These are phyloP conservation scores for Suillus cothurnatus DNA, from an alignment of 768 basidiomycete genomes.

Conservation along the genomic window DNA sequence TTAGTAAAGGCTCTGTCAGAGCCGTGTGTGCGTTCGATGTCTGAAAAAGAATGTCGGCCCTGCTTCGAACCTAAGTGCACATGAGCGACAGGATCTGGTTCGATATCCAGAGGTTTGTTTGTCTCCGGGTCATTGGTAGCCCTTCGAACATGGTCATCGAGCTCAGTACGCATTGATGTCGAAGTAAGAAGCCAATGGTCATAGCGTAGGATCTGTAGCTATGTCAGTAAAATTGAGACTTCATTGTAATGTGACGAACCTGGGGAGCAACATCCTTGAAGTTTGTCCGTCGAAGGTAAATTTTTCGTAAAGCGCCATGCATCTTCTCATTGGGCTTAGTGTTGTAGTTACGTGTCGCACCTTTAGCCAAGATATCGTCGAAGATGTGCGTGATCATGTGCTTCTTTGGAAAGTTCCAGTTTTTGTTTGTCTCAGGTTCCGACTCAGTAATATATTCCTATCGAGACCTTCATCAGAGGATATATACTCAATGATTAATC, in stretches of 20 bases:
- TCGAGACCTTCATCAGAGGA: too few relatives aligned
- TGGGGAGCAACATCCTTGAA: constrained; percentile 36
- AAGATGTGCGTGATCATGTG: constrained; percentile 36
- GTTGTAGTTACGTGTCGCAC: constrained; percentile 32
- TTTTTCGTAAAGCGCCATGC: constrained; percentile 28
- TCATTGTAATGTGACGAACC: constrained; percentile 24
- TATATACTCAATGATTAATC: too few relatives aligned
- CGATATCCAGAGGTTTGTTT: background rate
- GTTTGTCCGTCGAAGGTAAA: constrained; percentile 33
- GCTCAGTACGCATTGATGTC: constrained; percentile 6
- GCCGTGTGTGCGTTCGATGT: background rate
- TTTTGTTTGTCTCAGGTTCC: constrained; percentile 15
- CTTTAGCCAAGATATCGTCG: constrained; percentile 36
- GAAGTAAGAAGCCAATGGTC: constrained; percentile 1
- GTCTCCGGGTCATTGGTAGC: background rate
- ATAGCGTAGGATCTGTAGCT: constrained; percentile 5
- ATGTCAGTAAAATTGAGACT: background rate
- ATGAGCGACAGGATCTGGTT: background rate
- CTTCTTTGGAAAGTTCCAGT: constrained; percentile 36
- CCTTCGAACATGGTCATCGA: background rate
- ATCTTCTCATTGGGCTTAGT: constrained; percentile 35
- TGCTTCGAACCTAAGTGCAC: background rate
- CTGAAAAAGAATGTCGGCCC: background rate
- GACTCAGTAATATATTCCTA: background rate
- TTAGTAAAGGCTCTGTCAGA: background rate